These are phyloP conservation scores for Waltergamsia citrina DNA, from an alignment of 2,329 filamentous ascomycete species.

Conservation along the genomic window DNA sequence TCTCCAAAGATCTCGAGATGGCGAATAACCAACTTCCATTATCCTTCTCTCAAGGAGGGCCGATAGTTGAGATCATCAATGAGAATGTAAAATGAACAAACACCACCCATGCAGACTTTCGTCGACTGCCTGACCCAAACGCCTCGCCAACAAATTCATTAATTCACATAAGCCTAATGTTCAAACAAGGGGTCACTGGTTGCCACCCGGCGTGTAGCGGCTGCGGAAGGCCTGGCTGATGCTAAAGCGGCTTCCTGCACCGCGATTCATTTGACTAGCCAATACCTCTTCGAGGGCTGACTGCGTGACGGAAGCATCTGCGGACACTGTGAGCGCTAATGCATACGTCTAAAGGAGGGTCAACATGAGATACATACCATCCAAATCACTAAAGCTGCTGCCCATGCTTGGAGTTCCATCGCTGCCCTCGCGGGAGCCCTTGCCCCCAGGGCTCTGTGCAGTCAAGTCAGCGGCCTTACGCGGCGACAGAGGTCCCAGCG, in stretches of 20 bases:
- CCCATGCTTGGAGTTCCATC: slow-evolving; percentile 74
- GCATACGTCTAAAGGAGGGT: neutral
- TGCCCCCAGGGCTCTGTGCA: slow-evolving; percentile 40
- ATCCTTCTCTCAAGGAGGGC: no score
- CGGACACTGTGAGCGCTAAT: slow-evolving; percentile 3
- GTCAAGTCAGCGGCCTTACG: slow-evolving; percentile 49
- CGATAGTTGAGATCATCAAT: no score
- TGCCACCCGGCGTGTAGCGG: slow-evolving; percentile 35
- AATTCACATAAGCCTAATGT: no score
- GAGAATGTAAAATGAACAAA: neutral
- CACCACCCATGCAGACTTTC: neutral
- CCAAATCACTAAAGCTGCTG: slow-evolving; percentile 78
- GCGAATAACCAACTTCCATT: no score
- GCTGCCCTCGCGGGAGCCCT: slow-evolving; percentile 52
- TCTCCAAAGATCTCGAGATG: no score
- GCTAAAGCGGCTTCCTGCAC: slow-evolving; percentile 45
- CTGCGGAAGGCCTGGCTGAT: slow-evolving; percentile 60
- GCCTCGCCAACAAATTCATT: no score
- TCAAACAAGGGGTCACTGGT: slow-evolving; percentile 4
- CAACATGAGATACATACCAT: slow-evolving; percentile 39
- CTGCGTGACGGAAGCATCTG: slow-evolving; percentile 72
- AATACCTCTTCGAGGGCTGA: slow-evolving; percentile 72
- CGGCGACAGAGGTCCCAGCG: slow-evolving; percentile 43
- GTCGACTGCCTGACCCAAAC: neutral
- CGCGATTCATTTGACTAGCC: slow-evolving; percentile 39